Evolutionary conservation across 2,329 filamentous ascomycete genomes (phyloP).

Genomic region (Cercospora sp.): DNA sequence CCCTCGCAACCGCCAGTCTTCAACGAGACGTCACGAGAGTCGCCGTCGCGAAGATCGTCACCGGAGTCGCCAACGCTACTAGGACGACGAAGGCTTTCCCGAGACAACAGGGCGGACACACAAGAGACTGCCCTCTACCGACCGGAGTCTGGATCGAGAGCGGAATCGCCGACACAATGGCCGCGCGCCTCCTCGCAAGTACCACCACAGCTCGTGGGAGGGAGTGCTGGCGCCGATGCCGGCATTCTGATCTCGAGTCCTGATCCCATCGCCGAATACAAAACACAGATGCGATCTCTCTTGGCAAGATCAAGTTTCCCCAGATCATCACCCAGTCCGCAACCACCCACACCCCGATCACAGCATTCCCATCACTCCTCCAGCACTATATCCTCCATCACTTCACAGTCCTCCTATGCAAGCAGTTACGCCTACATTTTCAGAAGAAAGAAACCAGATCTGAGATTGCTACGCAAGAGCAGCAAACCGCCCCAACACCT

Average conservation of each 20-base stretch:
- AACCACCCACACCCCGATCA: conserved; percentile 22
- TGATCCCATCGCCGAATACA: conserved; percentile 18
- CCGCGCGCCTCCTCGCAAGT: conserved; percentile 33
- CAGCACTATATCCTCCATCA: conserved; percentile 18
- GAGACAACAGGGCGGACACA: conserved; percentile 24
- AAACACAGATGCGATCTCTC: conserved; percentile 6
- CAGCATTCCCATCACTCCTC: conserved; percentile 10
- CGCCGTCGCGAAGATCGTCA: conserved; percentile 26
- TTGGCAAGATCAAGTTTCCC: conserved; percentile 7
- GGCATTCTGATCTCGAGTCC: conserved; percentile 25
- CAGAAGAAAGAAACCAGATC: conserved; percentile 28
- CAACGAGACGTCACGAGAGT: conserved; percentile 23
- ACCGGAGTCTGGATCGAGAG: conserved; percentile 33
- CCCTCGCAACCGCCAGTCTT: conserved; percentile 26
- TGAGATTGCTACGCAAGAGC: conserved; percentile 33
- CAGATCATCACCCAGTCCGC: not conserved
- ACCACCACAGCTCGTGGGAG: conserved; percentile 40
- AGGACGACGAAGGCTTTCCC: conserved; percentile 29
- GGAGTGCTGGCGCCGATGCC: conserved; percentile 37
- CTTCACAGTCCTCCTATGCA: conserved; percentile 26
- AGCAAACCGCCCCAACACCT: conserved; percentile 33
- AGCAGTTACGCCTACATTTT: conserved; percentile 35
- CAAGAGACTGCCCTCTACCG: conserved; percentile 27
- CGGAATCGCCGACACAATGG: conserved; percentile 35
- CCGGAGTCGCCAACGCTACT: conserved; percentile 22